Conservation (phyloP, 495 filamentous ascomycete genomes). For the Aspergillus biplanus region DNA sequence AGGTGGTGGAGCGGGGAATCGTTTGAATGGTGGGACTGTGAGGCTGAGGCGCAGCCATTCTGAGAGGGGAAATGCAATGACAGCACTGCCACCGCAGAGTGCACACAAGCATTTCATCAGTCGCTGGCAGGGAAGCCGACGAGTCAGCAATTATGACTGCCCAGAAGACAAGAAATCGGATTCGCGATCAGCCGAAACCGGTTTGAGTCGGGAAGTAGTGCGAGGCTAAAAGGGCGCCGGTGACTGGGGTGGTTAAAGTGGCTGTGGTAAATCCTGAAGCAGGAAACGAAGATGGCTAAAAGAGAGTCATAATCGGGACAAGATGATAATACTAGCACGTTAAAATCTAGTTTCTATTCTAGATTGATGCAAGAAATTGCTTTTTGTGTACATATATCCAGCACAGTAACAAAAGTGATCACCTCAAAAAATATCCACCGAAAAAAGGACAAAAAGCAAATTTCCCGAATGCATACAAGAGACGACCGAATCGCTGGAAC, state of each 20-base stretch:
- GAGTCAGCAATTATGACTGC: not conserved
- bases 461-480: not conserved
- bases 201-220: not conserved
- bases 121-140: no score
- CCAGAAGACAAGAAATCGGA: no score
- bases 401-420: slow-evolving; percentile 2
- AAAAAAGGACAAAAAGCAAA: slow-evolving; percentile 3
- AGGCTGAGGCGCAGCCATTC: slow-evolving; percentile 5
- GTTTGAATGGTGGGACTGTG: not conserved
- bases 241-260: no score
- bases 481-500: not conserved
- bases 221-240: not conserved
- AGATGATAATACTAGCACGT: not conserved
- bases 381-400: slow-evolving; percentile 13
- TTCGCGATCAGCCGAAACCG: not conserved
- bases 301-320: not conserved
- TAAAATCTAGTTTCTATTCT: slow-evolving; percentile 2
- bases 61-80: slow-evolving; percentile 1
- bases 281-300: not conserved
- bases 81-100: slow-evolving; percentile 7
- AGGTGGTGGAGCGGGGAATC: not conserved
- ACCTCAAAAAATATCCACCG: not conserved
- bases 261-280: not conserved
- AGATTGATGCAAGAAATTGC: slow-evolving; percentile 10
- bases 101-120: not conserved